phyloP scores from a whole-genome alignment of 768 basidiomycete species.

The Epithele typhae region DNA sequence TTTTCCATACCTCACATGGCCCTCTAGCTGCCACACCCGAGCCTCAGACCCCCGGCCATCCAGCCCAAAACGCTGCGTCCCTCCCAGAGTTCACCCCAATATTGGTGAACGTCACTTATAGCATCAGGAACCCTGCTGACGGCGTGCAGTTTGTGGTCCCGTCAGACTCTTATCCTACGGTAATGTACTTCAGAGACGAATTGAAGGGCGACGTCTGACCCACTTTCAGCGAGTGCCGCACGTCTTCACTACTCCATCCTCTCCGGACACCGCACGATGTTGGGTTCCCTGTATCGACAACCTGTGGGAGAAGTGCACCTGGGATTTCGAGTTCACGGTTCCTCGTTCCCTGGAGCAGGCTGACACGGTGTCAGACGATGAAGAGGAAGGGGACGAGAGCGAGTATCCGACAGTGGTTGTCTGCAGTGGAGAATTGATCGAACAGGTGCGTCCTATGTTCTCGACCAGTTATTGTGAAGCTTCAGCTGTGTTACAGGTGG shows the following conservation, averaged over 20 bases:
- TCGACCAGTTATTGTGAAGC: slow-evolving; percentile 3
- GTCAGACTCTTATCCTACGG: slow-evolving; percentile 78
- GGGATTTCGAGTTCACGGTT: slow-evolving; percentile 97
- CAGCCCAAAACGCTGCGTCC: slow-evolving; percentile 27
- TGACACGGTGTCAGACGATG: slow-evolving; percentile 41
- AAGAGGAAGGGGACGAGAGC: slow-evolving; percentile 35
- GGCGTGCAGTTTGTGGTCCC: slow-evolving; percentile 83
- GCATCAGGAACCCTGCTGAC: slow-evolving; percentile 76
- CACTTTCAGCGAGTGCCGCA: slow-evolving; percentile 81
- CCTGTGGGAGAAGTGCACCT: slow-evolving; percentile 94
- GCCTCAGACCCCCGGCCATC: slow-evolving; percentile 60
- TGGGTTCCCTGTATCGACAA: slow-evolving; percentile 99
- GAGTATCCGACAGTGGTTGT: slow-evolving; percentile 79
- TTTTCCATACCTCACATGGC: too few species aligned
- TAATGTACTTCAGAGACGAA: slow-evolving; percentile 37
- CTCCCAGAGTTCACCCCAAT: slow-evolving; percentile 73
- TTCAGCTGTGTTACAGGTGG: slow-evolving; percentile 48
- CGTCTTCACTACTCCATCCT: slow-evolving; percentile 83
- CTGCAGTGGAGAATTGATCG: slow-evolving; percentile 91
- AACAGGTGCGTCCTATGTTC: slow-evolving; percentile 59
- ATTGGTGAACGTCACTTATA: slow-evolving; percentile 72
- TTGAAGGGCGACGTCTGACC: neutral
- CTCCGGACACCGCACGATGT: slow-evolving; percentile 88
- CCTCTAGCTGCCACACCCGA: slow-evolving; percentile 69
- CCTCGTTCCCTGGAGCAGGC: slow-evolving; percentile 76